These are phyloP conservation scores for Kandelia obovata DNA, from an alignment of 345 rosid species.

Conservation along the genomic window DNA sequence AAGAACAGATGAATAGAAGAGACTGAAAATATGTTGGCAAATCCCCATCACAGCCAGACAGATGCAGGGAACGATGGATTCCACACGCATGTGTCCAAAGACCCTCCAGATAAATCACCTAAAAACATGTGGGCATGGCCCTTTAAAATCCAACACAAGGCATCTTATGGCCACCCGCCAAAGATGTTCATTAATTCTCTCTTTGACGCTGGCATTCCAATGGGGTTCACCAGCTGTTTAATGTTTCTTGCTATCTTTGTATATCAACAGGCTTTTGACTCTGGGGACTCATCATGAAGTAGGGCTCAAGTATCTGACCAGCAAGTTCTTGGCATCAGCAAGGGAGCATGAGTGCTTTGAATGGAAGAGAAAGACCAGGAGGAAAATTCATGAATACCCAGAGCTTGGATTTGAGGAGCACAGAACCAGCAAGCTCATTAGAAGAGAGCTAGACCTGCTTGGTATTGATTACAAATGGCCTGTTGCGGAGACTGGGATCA, in stretches of 20 bases:
- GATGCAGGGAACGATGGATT: too few relatives aligned
- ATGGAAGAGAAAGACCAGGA: constrained; percentile 58
- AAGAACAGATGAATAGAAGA: too few relatives aligned
- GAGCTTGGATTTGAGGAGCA: constrained; percentile 66
- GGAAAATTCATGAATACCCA: constrained; percentile 60
- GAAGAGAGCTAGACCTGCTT: constrained; percentile 55
- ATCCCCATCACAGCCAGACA: too few relatives aligned
- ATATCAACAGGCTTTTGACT: not conserved
- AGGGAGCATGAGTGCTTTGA: constrained; percentile 51
- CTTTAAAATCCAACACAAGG: too few relatives aligned
- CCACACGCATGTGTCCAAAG: too few relatives aligned
- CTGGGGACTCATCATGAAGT: not conserved
- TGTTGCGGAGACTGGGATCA: constrained; percentile 65
- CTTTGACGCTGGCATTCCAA: not conserved
- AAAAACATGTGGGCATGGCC: too few relatives aligned
- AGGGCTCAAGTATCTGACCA: constrained; percentile 16
- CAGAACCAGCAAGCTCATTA: constrained; percentile 50
- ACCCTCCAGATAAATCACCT: too few relatives aligned
- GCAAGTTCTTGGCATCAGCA: constrained; percentile 41
- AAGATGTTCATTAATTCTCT: too few relatives aligned
- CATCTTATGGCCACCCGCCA: too few relatives aligned
- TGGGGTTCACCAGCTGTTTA: not conserved
- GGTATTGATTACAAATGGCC: constrained; percentile 62
- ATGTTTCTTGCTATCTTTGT: not conserved
- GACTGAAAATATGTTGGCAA: too few relatives aligned